Conservation (phyloP, 352 stramenopile species). For the Phytophthora meadii region DNA sequence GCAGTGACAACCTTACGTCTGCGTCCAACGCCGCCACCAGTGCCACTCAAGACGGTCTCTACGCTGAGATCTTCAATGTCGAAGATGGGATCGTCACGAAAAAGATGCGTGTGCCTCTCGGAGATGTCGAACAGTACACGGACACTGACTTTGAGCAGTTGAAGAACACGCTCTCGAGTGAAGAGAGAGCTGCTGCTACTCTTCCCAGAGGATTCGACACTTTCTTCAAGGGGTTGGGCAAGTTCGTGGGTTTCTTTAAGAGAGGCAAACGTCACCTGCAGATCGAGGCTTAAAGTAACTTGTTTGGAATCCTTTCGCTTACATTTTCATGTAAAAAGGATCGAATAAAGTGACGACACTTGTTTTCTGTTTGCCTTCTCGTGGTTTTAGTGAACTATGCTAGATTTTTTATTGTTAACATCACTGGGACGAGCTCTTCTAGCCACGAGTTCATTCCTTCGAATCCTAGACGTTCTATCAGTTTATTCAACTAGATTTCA, state of each 20-base stretch:
- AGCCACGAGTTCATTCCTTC: too few species aligned
- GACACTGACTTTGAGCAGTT: conserved; percentile 13
- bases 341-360: too few species aligned
- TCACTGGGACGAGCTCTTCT: too few species aligned
- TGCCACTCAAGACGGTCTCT: conserved; percentile 10
- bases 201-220: conserved; percentile 13
- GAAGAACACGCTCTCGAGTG: conserved; percentile 3
- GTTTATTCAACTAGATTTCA: neutral
- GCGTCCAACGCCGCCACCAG: too few species aligned
- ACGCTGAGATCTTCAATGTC: conserved; percentile 15
- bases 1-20: too few species aligned
- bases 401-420: too few species aligned
- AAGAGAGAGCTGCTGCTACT: conserved; percentile 14
- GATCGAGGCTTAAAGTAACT: neutral
- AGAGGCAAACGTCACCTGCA: conserved; percentile 8
- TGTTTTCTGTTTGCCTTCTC: too few species aligned
- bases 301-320: neutral
- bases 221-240: conserved; percentile 1
- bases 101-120: conserved; percentile 21
- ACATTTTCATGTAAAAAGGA: too few species aligned
- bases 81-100: conserved; percentile 15
- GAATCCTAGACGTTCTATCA: neutral
- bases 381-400: too few species aligned
- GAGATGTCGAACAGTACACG: conserved; percentile 11
- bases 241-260: conserved; percentile 13